A percentile compares a stretch with the other conserved stretches of the same genome.
These are phyloP conservation scores for Novymonas esmeraldas DNA, from an alignment of 208 protist genomes.

Conservation along the genomic window DNA sequence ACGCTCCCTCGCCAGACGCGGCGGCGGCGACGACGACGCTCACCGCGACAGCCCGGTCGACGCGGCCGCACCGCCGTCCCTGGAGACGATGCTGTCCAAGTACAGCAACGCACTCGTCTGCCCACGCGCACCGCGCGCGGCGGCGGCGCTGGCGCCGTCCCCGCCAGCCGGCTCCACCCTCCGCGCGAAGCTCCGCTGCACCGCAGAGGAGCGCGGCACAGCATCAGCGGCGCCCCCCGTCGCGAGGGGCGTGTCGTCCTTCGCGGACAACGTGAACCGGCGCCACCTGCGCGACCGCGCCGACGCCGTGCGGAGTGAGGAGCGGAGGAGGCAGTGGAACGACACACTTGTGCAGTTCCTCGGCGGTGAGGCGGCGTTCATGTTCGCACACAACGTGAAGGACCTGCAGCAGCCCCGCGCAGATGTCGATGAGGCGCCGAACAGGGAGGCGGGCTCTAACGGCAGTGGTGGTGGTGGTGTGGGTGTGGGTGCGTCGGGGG, in stretches of 20 bases:
- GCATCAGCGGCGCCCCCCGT: background rate
- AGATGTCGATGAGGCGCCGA: constrained; percentile 5
- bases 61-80: background rate
- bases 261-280: constrained; percentile 9
- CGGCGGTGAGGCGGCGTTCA: constrained; percentile 21
- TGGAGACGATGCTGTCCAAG: constrained; percentile 25
- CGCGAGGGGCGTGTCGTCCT: background rate
- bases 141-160: constrained; percentile 4
- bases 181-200: background rate
- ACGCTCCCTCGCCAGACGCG: background rate
- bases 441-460: background rate
- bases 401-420: constrained; percentile 19
- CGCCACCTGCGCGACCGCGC: constrained; percentile 16
- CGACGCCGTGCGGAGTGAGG: constrained; percentile 14
- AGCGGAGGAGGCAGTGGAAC: constrained; percentile 21
- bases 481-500: background rate
- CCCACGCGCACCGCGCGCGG: constrained; percentile 10
- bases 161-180: constrained; percentile 1
- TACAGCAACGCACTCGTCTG: constrained; percentile 21
- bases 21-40: background rate
- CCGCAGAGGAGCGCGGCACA: no score
- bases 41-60: no score
- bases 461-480: no score
- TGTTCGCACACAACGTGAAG: constrained; percentile 30
- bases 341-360: constrained; percentile 16